Percentiles rank a stretch among this genome's conserved stretches.
phyloP scores from a whole-genome alignment of 768 basidiomycete genomes.

The Tephrocybe sp. region DNA sequence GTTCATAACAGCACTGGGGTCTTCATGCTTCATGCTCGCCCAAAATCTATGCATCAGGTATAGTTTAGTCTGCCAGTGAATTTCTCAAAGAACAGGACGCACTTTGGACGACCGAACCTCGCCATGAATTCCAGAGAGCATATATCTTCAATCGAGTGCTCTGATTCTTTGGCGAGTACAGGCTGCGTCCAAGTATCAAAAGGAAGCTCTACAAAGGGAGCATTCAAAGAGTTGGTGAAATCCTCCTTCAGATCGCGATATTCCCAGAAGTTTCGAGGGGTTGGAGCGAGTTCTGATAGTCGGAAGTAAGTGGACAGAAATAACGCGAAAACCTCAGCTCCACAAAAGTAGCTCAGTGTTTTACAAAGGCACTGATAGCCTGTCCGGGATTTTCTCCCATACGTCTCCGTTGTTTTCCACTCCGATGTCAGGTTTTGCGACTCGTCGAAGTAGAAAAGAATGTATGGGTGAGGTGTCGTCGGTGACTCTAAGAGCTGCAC shows the following conservation, averaged over 20 bases:
- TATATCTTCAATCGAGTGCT: not conserved
- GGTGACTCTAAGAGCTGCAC: not conserved
- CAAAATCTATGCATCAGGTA: not conserved
- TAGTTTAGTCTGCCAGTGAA: not conserved
- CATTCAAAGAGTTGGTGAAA: not conserved
- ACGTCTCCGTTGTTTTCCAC: not conserved
- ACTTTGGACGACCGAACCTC: slow-evolving; percentile 1
- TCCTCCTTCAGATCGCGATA: not conserved
- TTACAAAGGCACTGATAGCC: slow-evolving; percentile 11
- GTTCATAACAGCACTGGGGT: not conserved
- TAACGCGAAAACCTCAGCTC: not conserved
- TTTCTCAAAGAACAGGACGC: not conserved
- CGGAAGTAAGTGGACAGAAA: not conserved
- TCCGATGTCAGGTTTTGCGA: not conserved
- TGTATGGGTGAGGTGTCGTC: not conserved
- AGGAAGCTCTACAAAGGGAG: slow-evolving; percentile 10
- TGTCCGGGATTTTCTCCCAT: not conserved
- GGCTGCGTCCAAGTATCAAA: not conserved
- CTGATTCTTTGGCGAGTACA: not conserved
- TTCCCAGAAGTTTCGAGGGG: not conserved
- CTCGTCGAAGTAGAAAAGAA: slow-evolving; percentile 4
- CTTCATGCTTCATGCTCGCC: not conserved
- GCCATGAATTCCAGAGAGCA: not conserved
- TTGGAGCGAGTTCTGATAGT: not conserved
- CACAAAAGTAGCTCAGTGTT: not conserved